Conservation (phyloP, 176 grass and related monocot species). For the Alopecurus myosuroides region DNA sequence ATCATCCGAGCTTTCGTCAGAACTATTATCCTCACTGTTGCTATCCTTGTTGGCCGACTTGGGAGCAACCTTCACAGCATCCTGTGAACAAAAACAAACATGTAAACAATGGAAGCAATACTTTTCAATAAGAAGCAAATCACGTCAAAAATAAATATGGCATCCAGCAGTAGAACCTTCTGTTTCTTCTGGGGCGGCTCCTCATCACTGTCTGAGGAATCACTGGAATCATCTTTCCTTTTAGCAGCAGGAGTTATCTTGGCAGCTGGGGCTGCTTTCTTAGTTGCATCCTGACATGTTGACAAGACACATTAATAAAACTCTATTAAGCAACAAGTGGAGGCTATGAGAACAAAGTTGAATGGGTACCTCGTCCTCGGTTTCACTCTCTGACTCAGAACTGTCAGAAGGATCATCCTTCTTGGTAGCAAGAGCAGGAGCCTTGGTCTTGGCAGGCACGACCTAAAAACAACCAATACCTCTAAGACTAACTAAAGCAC, state of each 20-base stretch:
- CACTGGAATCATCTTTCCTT: slow-evolving; percentile 42
- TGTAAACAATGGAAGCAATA: neutral
- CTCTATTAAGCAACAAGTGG: neutral
- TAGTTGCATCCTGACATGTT: slow-evolving; percentile 27
- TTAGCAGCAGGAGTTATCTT: slow-evolving; percentile 21
- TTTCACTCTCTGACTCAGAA: slow-evolving; percentile 34
- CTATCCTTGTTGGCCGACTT: slow-evolving; percentile 37
- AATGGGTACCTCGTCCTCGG: slow-evolving; percentile 27
- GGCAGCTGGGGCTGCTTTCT: neutral
- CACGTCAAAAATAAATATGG: neutral
- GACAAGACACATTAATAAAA: neutral
- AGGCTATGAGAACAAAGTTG: neutral
- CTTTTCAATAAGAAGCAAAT: neutral
- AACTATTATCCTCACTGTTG: slow-evolving; percentile 45
- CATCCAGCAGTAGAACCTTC: slow-evolving; percentile 35
- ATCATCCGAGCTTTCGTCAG: slow-evolving; percentile 60
- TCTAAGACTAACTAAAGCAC: neutral
- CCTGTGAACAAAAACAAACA: slow-evolving; percentile 24
- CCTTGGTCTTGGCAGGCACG: neutral
- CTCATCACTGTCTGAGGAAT: slow-evolving; percentile 45
- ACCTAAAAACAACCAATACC: neutral
- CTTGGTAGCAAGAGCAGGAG: neutral
- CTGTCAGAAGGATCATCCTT: slow-evolving; percentile 24
- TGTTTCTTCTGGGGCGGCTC: slow-evolving; percentile 64
- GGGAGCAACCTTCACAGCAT: slow-evolving; percentile 16